Evolutionary conservation across 2,329 filamentous ascomycete genomes (phyloP), one percentile per base, ranked within the genome.

Genomic region (Fusarium mangiferae): DNA sequence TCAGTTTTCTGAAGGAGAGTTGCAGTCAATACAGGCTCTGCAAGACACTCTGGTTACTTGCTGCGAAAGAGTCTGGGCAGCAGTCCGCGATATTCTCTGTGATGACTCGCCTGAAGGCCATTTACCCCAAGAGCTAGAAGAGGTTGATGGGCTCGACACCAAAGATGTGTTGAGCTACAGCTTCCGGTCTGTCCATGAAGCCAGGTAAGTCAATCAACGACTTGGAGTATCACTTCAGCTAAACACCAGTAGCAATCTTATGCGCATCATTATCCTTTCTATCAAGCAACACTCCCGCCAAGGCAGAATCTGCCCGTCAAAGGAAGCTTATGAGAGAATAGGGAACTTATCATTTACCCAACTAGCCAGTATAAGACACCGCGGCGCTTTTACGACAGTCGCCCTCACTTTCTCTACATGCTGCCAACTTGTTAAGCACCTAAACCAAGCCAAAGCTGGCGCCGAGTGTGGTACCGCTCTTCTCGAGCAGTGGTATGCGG

Each of bases 21-120:
- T 86, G 2, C 73, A 80, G 2, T 71, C 75, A 7, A 79, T 88
- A 10, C 76, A 78, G 35, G 62, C 73, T 3, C 67, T 90, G 4
- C 90, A 92, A 70, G 71, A 80, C 5, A 87, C 89, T 7, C 87
- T 95, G 4, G 83, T 94, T 18, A 77, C 79, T 4, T 86, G 88
- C 68, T 93, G 94, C 66, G 83, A 87, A 55, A 86, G 88, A n/a
- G 89, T 97, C 12, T 99, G 96, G 96, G 78, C 83, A 2, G 88
- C 90, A 33, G 94, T 98, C 10, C 90, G 89, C 75, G 88, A 91
- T 59, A 90, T 97, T 8, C 88, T 99, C 2, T 99, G 96, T 78
- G 92, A 97, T 72, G 96, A 98, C 82, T 97, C 96, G 2, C 96
- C 97, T 0, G 96, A 99, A 83, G 96, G 96, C 1, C 92, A 96